Base-by-base conservation (phyloP, 768 basidiomycete genomes). In the Glaciozyma antarctica region DNA sequence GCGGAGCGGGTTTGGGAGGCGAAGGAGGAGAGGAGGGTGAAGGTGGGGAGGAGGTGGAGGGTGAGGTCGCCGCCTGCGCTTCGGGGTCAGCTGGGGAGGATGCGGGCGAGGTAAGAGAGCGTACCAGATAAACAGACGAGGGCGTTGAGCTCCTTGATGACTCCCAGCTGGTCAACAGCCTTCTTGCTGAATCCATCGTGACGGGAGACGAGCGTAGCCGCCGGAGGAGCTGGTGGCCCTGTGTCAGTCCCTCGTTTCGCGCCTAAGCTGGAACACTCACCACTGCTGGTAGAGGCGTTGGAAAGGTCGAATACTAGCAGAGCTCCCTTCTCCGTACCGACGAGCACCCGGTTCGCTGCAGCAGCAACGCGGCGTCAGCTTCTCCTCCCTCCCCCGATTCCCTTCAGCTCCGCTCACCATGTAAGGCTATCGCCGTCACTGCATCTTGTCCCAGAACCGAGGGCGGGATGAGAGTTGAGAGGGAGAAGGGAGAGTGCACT, bases 91-190 rank as follows among this genome's bases (percentile, higher is more conserved):
- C 16, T 22, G 9, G 45, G 1, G 26, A 2, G n/a, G 32, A 7
- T 2, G 26, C 26, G n/a, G 6, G 26, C 38, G 16, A 41, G 30
- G 38, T 12, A 0, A 1, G 21, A 28, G 19, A 59, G 28, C 81
- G 64, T 73, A 90, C 93, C 93, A 30, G 89, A 88, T 6, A 98
- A 81, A 7, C 88, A 80, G 4, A 90, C 85, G 28, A 99, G 79
- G 5, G 88, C 87, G 72, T 90, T 86, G n/a, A 88, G 82, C 71
- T 90, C 88, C 67, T 85, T 85, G 68, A 97, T 81, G 60, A 85
- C 87, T 0, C 86, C 89, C 4, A 99, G 79, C 74, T 93, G 90
- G 62, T 98, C 94, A 51, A 99, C 87, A 19, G 88, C 80, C 73
- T 81, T 84, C 61, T 64, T 62, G 41, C 58, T 22, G 22, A 72